A percentile compares a stretch with the other conserved stretches of the same genome.
Conservation (phyloP, 164 flowering plant genomes). For the Chimonanthus salicifolius region DNA sequence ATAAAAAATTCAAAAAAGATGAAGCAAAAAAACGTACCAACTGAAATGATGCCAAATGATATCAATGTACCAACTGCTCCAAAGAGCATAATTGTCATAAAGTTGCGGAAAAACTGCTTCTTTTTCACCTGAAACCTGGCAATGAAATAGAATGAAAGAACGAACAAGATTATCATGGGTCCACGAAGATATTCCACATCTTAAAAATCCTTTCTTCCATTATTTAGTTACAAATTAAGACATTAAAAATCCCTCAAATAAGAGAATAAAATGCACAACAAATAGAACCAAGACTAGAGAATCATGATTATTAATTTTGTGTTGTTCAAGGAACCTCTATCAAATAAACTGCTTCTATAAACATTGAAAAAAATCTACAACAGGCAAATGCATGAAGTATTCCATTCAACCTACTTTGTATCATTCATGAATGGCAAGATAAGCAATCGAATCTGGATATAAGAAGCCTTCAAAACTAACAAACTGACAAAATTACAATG, state of each 20-base stretch:
- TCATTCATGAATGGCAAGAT: neutral
- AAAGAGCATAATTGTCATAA: conserved; percentile 64
- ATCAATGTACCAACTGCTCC: conserved; percentile 75
- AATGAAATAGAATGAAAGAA: neutral
- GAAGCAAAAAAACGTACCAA: conserved; percentile 29
- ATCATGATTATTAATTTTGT: no score
- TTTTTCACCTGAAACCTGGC: conserved; percentile 71
- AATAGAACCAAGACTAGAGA: no score
- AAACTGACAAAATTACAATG: no score
- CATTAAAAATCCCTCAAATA: neutral
- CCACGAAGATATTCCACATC: neutral
- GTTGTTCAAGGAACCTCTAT: neutral
- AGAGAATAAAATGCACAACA: neutral
- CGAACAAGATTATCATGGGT: neutral
- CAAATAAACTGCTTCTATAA: no score
- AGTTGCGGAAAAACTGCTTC: conserved; percentile 75
- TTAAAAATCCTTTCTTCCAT: neutral
- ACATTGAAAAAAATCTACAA: no score
- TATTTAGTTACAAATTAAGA: neutral
- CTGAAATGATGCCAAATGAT: conserved; percentile 53
- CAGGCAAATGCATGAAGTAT: neutral
- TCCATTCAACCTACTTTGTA: neutral
- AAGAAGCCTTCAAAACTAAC: no score
- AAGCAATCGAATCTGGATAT: neutral
- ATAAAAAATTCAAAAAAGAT: neutral